phyloP scores from a whole-genome alignment of 371 early-diverging fungal species.

The Mucor racemosus region DNA sequence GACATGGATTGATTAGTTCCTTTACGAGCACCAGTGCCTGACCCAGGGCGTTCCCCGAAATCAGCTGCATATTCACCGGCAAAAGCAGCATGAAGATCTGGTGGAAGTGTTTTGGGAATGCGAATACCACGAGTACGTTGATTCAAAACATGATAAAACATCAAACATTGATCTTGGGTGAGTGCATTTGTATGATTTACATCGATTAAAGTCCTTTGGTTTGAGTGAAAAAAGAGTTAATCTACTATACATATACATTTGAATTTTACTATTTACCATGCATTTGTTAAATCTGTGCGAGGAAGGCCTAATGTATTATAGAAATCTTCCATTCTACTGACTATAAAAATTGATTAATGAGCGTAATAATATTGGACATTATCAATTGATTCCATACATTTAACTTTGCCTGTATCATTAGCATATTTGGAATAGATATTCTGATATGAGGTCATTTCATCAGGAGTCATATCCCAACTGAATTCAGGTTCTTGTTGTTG shows the following conservation, averaged over 20 bases:
- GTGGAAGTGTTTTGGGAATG: constrained; percentile 50
- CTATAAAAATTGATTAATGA: constrained; percentile 30
- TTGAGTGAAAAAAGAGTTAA: too few relatives aligned
- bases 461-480: constrained; percentile 77
- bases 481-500: constrained; percentile 52
- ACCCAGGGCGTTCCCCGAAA: constrained; percentile 55
- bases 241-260: not conserved
- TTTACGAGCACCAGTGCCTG: constrained; percentile 52
- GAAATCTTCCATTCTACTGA: constrained; percentile 66
- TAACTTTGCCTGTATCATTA: constrained; percentile 65
- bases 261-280: constrained; percentile 48
- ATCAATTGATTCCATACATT: constrained; percentile 46
- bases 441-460: constrained; percentile 72
- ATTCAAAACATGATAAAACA: constrained; percentile 66
- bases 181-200: constrained; percentile 67
- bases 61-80: constrained; percentile 61
- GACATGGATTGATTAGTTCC: constrained; percentile 53
- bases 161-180: constrained; percentile 67
- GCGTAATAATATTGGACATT: not conserved
- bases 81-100: constrained; percentile 56
- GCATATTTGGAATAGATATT: constrained; percentile 65
- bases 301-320: constrained; percentile 63
- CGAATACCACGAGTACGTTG: constrained; percentile 55
- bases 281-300: constrained; percentile 61
- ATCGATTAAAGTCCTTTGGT: constrained; percentile 62